Evolutionary conservation across 768 basidiomycete genomes (phyloP).

Genomic region (Agaricus subrufescens): DNA sequence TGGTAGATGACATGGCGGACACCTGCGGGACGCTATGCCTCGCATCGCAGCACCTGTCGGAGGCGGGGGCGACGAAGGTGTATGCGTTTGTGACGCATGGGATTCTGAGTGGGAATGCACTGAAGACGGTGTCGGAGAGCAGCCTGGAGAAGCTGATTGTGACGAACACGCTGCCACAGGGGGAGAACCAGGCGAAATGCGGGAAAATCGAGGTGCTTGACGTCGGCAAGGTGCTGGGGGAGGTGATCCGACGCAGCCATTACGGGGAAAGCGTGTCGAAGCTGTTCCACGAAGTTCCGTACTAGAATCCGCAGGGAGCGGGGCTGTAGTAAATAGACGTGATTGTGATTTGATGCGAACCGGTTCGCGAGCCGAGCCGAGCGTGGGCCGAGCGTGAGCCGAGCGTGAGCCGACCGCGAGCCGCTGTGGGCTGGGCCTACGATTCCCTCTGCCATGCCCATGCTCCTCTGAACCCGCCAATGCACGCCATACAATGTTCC

Average conservation of each 20-base stretch:
- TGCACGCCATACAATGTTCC: conserved; percentile 60
- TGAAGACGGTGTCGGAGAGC: conserved; percentile 66
- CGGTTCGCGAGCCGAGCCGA: conserved; percentile 4
- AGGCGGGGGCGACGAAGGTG: conserved; percentile 83
- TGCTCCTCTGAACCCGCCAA: conserved; percentile 28
- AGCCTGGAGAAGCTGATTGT: conserved; percentile 92
- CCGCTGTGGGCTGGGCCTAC: conserved; percentile 9
- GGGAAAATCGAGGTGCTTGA: conserved; percentile 90
- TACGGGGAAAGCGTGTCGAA: conserved; percentile 94
- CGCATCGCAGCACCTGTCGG: conserved; percentile 83
- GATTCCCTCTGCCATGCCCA: conserved; percentile 17
- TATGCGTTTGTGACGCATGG: conserved; percentile 97
- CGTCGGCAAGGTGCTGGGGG: conserved; percentile 90
- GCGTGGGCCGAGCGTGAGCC: conserved; percentile 14
- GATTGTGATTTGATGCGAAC: conserved; percentile 17
- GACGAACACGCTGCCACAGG: conserved; percentile 96
- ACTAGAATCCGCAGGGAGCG: conserved; percentile 36
- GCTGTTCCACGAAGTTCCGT: conserved; percentile 87
- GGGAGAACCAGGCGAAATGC: conserved; percentile 65
- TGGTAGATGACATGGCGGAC: conserved; percentile 99
- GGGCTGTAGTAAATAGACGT: conserved; percentile 11
- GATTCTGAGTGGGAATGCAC: conserved; percentile 86
- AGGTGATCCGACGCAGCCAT: conserved; percentile 93
- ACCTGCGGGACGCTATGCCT: conserved; percentile 93
- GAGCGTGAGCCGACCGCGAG: conserved; percentile 3